These are phyloP conservation scores for Filobasidium floriforme DNA, from an alignment of 768 basidiomycete genomes.

Conservation along the genomic window DNA sequence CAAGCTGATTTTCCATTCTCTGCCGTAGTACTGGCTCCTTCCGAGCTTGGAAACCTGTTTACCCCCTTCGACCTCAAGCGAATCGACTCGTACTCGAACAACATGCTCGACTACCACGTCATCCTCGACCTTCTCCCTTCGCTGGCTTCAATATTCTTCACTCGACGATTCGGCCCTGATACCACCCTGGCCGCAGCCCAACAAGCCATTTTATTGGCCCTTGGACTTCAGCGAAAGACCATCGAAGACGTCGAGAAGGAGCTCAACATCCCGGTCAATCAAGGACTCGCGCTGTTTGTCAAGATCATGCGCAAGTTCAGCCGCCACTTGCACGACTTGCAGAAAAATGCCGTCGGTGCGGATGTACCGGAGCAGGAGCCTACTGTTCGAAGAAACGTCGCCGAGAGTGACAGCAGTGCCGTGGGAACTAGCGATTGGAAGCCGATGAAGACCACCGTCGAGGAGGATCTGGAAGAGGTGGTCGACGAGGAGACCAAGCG, in stretches of 20 bases:
- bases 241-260: conserved; percentile 87
- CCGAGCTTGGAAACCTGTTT: conserved; percentile 58
- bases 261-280: conserved; percentile 73
- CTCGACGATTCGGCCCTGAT: conserved; percentile 55
- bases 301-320: conserved; percentile 81
- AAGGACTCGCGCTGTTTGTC: conserved; percentile 79
- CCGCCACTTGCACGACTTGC: conserved; percentile 65
- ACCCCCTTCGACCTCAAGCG: conserved; percentile 94
- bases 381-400: conserved; percentile 27
- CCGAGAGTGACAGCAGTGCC: conserved; percentile 21
- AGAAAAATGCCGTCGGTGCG: conserved; percentile 66
- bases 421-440: conserved; percentile 46
- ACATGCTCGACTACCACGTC: conserved; percentile 89
- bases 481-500: conserved; percentile 58
- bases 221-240: conserved; percentile 80
- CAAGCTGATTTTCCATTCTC: neutral
- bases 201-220: conserved; percentile 77
- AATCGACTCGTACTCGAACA: conserved; percentile 85
- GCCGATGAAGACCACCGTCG: conserved; percentile 51
- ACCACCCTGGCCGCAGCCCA: conserved; percentile 76
- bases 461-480: conserved; percentile 68
- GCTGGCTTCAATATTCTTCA: conserved; percentile 75
- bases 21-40: conserved; percentile 49
- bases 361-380: conserved; percentile 47
- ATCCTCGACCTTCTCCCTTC: conserved; percentile 83